Evolutionary conservation across 768 basidiomycete species (phyloP), one percentile per base, ranked within the genome.

Genomic region (Tremella yokohamensis): DNA sequence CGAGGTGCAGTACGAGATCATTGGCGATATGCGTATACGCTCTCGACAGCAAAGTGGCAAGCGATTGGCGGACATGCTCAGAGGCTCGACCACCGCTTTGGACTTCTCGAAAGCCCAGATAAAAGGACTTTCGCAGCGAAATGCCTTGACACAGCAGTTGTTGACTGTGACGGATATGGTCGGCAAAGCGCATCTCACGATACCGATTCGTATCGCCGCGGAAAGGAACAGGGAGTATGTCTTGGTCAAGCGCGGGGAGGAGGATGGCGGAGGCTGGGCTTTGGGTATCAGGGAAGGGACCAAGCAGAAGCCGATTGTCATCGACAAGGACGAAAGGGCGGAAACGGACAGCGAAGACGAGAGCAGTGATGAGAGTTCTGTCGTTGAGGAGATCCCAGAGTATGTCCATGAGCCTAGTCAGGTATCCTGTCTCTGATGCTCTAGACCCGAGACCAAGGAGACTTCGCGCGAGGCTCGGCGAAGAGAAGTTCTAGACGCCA

Each of bases 101-200:
- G 96, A 98, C 75, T 99, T 99, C 74, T 97, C 92, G 0, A 91
- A 87, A 68, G 87, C 94, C 63, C 96, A 99, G 75, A 98, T 99
- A 75, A 83, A 85, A 76, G 88, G 90, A 67, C 81, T 99, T 9
- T 83, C 85, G 62, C 87, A 96, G 75, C 82, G 96, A 38, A 99
- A 99, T 72, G 74, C 84, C 2, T 80, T 98, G 62, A 98, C 96
- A 1, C 96, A 98, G 66, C 90, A 94, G 69, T 83, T 99, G 34
- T 79, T 98, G 48, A 84, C 82, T 49, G 94, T 96, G 15, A 96
- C 92, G 1, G 92, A 97, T 72, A 88, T 82, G 52, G 90, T 98
- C 58, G 91, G 91, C 56, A 90, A 86, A 69, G 89, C 90, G 0
- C 72, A 75, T 42, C 82, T 97, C 49, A 84, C 85, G 2, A 97